Percentiles rank a stretch among this genome's conserved stretches.
Conservation (phyloP, 192 early-diverging fungal genomes). For the Coemansia sp. region DNA sequence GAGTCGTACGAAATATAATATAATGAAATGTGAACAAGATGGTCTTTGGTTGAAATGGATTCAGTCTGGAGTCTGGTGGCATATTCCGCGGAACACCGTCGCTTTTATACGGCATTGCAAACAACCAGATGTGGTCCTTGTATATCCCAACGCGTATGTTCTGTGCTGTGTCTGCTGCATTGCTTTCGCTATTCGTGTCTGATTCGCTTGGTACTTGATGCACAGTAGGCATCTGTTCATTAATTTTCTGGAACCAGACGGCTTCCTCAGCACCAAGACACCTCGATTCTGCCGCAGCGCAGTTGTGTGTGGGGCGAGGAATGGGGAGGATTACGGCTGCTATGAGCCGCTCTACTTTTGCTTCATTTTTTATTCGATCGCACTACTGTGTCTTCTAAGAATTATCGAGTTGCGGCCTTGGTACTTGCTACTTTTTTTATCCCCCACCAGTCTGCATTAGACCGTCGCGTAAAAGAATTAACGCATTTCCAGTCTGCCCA, state of each 20-base stretch:
- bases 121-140: neutral
- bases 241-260: neutral
- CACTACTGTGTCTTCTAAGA: neutral
- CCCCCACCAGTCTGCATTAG: too few relatives aligned
- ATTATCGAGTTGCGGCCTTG: neutral
- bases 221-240: neutral
- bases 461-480: neutral
- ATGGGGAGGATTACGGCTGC: neutral
- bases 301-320: neutral
- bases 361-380: neutral
- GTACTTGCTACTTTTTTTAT: neutral
- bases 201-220: neutral
- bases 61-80: neutral
- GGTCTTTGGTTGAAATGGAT: neutral
- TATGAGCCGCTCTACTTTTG: slow-evolving; percentile 3
- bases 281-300: neutral
- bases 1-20: neutral
- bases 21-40: slow-evolving; percentile 1
- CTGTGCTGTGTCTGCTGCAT: neutral
- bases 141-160: neutral
- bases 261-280: neutral
- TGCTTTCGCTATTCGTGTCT: neutral
- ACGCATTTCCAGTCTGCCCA: neutral
- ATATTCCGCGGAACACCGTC: neutral
- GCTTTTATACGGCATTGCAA: neutral